A percentile compares a stretch with the other conserved stretches of the same genome.
Evolutionary conservation across 441 rosid species (phyloP).

Genomic region (Geranium incanum): DNA sequence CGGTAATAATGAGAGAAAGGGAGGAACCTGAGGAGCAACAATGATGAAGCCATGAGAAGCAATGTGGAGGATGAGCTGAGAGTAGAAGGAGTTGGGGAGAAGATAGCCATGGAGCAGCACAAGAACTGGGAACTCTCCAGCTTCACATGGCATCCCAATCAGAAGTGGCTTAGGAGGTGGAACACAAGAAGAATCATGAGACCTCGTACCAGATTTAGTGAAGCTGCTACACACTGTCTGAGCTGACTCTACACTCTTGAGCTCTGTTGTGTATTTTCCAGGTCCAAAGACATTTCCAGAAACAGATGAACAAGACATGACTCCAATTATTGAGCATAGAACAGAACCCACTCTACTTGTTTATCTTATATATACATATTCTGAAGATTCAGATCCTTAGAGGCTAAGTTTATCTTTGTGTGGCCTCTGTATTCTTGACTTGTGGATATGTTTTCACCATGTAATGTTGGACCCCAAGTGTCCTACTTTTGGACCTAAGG

Average conservation of each 20-base stretch:
- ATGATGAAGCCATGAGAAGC: slow-evolving; percentile 88
- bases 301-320: slow-evolving; percentile 21
- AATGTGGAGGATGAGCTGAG: slow-evolving; percentile 68
- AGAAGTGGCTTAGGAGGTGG: slow-evolving; percentile 65
- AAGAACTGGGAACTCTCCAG: slow-evolving; percentile 58
- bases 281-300: slow-evolving; percentile 36
- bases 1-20: slow-evolving; percentile 2
- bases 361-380: no score
- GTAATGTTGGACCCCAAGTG: slow-evolving; percentile 1
- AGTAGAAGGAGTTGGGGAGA: slow-evolving; percentile 65
- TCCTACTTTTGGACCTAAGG: not conserved
- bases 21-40: slow-evolving; percentile 71
- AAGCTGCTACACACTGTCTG: slow-evolving; percentile 4
- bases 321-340: no score
- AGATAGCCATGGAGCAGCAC: slow-evolving; percentile 72
- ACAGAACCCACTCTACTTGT: no score
- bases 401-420: not conserved
- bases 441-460: not conserved
- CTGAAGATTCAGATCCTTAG: not conserved
- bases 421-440: no score
- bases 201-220: not conserved
- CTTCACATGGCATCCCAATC: slow-evolving; percentile 50
- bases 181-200: slow-evolving; percentile 17
- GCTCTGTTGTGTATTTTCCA: slow-evolving; percentile 46
- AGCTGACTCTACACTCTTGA: slow-evolving; percentile 31